These are phyloP conservation scores for Fusarium xylarioides DNA, from an alignment of 2,329 filamentous ascomycete species.

Conservation along the genomic window DNA sequence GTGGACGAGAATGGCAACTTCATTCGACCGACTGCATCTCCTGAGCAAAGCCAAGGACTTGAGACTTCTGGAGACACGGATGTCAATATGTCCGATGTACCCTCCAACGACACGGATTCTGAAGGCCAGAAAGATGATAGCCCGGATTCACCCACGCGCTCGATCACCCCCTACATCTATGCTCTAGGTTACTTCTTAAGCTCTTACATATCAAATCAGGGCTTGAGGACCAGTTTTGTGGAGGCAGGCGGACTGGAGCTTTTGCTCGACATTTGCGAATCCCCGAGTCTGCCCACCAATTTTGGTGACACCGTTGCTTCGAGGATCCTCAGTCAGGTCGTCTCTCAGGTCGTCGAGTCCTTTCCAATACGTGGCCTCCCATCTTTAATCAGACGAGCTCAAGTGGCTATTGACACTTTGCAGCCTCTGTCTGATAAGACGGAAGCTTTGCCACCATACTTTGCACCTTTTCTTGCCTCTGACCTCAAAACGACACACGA, in stretches of 20 bases:
- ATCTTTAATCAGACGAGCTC: slow-evolving; percentile 78
- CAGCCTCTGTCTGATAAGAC: slow-evolving; percentile 67
- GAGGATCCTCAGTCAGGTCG: slow-evolving; percentile 75
- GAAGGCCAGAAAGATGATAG: slow-evolving; percentile 25
- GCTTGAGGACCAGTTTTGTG: slow-evolving; percentile 78
- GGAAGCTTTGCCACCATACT: slow-evolving; percentile 70
- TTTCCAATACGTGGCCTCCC: slow-evolving; percentile 84
- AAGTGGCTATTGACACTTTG: slow-evolving; percentile 73
- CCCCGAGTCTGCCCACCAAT: slow-evolving; percentile 77
- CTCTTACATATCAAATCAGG: slow-evolving; percentile 77
- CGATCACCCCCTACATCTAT: slow-evolving; percentile 75
- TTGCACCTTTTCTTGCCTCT: slow-evolving; percentile 70
- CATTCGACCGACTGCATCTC: slow-evolving; percentile 38
- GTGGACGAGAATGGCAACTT: slow-evolving; percentile 63
- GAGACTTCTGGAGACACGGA: slow-evolving; percentile 56
- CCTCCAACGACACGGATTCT: slow-evolving; percentile 14
- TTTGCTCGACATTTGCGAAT: slow-evolving; percentile 83
- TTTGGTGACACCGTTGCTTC: slow-evolving; percentile 70
- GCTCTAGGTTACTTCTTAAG: slow-evolving; percentile 79
- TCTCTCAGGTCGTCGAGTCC: slow-evolving; percentile 81
- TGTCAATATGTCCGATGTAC: slow-evolving; percentile 71
- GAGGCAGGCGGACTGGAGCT: slow-evolving; percentile 83
- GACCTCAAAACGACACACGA: slow-evolving; percentile 47
- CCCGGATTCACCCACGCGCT: slow-evolving; percentile 43
- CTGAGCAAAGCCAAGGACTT: slow-evolving; percentile 53